Evolutionary conservation across 1,284 basidiomycete species (phyloP).

Genomic region (Paramarasmius palmivorus): DNA sequence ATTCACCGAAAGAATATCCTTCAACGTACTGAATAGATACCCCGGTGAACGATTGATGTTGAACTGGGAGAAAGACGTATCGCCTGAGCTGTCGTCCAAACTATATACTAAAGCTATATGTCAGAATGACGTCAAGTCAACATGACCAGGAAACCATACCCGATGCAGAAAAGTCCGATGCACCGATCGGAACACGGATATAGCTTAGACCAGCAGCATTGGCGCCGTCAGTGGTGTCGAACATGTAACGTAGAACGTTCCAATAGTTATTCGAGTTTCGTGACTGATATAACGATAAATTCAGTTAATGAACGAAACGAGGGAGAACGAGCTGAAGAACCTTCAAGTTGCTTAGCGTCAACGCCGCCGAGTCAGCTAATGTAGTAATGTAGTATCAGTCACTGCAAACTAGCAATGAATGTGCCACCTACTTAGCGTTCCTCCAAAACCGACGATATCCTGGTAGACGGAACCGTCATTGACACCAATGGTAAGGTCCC

Average conservation of each 20-base stretch:
- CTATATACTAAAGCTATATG: conserved; percentile 24
- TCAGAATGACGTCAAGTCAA: neutral
- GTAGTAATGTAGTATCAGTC: neutral
- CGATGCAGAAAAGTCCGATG: conserved; percentile 31
- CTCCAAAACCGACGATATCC: conserved; percentile 32
- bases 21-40: conserved; percentile 30
- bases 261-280: conserved; percentile 28
- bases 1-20: conserved; percentile 35
- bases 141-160: neutral
- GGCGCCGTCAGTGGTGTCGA: conserved; percentile 29
- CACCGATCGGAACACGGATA: conserved; percentile 32
- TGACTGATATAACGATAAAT: conserved; percentile 18
- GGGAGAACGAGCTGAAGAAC: conserved; percentile 8
- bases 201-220: conserved; percentile 30
- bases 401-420: neutral
- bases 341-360: conserved; percentile 32
- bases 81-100: conserved; percentile 28
- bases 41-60: conserved; percentile 30
- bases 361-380: conserved; percentile 33
- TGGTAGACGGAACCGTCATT: conserved; percentile 26
- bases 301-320: neutral
- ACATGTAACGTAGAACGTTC: conserved; percentile 27
- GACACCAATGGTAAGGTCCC: conserved; percentile 28
- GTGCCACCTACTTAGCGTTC: conserved; percentile 25
- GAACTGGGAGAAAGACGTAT: conserved; percentile 30